phyloP scores from a whole-genome alignment of 306 rosid genomes.

The Trichosanthes cucumerina region DNA sequence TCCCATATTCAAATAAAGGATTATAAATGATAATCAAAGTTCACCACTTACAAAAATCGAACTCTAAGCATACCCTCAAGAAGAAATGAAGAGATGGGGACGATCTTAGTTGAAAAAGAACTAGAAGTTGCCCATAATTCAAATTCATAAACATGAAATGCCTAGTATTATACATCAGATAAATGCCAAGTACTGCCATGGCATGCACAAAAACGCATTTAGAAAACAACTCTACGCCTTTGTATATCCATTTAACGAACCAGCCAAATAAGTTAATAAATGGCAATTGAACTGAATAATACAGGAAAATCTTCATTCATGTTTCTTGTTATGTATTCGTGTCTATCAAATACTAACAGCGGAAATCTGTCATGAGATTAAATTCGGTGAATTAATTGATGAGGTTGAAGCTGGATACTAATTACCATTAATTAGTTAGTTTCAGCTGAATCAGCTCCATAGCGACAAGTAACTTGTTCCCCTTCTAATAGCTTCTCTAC shows the following conservation, averaged over 20 bases:
- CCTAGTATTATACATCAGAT: neutral
- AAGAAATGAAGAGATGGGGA: neutral
- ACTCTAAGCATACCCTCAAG: neutral
- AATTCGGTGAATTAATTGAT: neutral
- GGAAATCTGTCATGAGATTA: neutral
- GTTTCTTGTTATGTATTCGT: neutral
- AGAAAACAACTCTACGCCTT: neutral
- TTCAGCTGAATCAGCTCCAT: conserved; percentile 25
- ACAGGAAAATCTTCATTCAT: conserved; percentile 8
- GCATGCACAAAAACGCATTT: neutral
- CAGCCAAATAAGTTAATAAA: neutral
- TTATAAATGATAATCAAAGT: neutral
- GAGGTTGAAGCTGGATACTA: neutral
- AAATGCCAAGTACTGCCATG: neutral
- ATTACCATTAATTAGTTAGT: conserved; percentile 1
- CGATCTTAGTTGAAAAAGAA: neutral
- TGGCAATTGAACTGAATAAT: neutral
- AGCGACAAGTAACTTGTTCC: conserved; percentile 49
- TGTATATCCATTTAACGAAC: neutral
- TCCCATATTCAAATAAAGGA: neutral
- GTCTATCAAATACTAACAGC: neutral
- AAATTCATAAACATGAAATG: neutral
- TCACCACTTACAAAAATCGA: neutral
- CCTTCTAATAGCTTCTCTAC: conserved; percentile 81
- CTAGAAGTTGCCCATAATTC: neutral